Percentiles rank a stretch among this genome's conserved stretches.
Evolutionary conservation across 2,329 filamentous ascomycete species (phyloP).

Genomic region (Elsinoe batatas): DNA sequence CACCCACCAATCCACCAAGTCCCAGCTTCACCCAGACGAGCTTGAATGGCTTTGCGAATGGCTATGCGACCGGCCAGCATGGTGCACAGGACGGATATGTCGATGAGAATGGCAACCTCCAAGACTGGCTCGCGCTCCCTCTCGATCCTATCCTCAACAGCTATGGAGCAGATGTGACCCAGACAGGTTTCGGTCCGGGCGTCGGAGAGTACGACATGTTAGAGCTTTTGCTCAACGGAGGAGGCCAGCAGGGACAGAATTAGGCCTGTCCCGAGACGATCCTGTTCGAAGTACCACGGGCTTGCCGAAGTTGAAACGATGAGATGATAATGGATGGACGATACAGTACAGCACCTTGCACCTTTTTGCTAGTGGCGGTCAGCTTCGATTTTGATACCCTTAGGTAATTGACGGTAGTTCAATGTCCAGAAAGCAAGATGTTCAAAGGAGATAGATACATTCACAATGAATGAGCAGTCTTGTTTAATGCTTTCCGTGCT

Average conservation of each 20-base stretch:
- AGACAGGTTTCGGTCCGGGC: constrained; percentile 52
- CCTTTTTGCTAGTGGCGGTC: not conserved
- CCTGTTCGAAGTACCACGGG: not conserved
- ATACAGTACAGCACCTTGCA: not conserved
- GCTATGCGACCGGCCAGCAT: constrained; percentile 15
- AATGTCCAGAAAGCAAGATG: not conserved
- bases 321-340: constrained; percentile 2
- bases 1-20: constrained; percentile 26
- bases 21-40: constrained; percentile 17
- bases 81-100: constrained; percentile 18
- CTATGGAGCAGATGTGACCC: constrained; percentile 48
- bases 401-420: not conserved
- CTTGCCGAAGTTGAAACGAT: not conserved
- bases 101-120: constrained; percentile 23
- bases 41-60: constrained; percentile 15
- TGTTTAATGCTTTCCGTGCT: not conserved
- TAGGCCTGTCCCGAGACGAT: not conserved
- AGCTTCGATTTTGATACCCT: constrained; percentile 11
- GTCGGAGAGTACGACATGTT: constrained; percentile 46
- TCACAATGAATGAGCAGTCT: not conserved
- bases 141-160: constrained; percentile 50
- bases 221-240: constrained; percentile 35
- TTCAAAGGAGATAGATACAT: not conserved
- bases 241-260: not conserved
- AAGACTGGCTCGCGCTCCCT: constrained; percentile 53